Base-by-base conservation (phyloP, 192 early-diverging fungal genomes). In the Coemansia sp. region DNA sequence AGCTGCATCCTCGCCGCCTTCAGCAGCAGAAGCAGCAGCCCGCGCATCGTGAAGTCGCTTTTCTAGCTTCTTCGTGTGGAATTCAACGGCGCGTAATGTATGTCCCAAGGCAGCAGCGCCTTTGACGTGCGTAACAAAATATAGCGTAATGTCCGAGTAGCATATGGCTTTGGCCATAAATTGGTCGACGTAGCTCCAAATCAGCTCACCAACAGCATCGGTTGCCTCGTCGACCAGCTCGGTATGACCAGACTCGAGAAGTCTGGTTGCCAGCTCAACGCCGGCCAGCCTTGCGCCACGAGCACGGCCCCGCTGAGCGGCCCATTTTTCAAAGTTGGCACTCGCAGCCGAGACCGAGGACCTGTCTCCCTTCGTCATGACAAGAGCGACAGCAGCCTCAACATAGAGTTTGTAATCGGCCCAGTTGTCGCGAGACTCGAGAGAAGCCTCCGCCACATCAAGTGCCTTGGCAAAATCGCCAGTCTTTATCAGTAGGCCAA, bases 401-500 rank as follows among this genome's bases (percentile, higher is more conserved):
- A 70, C 57, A 32, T 74, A 82, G 41, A 50, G 56, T 59, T 74
- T 60, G 48, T 76, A 82, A 53, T 76, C 67, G 37, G 58, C 43
- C 80, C 80, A 82, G 53, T 82, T 76, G 29, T 82, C 80, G 14
- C 63, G 43, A 3, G 83, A 60, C 44, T 76, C 63, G 37, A 87
- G 60, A 9, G 83, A 54, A 3, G 65, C 21, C 8, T 62, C 27
- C 58, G 83, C 72, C 12, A 81, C 68, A 59, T 67, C 57, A 29
- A 75, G 58, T 2, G 80, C 86, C 32, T 76, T 60, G 4, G 63
- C 40, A 81, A 81, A 86, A 24, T 76, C 71, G 21, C 70, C 69
- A 4, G 76, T 76, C 36, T 82, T 75, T 34, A 83, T 60, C 29
- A 87, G 50, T 18, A 92, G 44, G 6, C 66, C 69, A 17, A 86